phyloP scores from a whole-genome alignment of 148 eudicot genomes.

The Arctostaphylos glauca region DNA sequence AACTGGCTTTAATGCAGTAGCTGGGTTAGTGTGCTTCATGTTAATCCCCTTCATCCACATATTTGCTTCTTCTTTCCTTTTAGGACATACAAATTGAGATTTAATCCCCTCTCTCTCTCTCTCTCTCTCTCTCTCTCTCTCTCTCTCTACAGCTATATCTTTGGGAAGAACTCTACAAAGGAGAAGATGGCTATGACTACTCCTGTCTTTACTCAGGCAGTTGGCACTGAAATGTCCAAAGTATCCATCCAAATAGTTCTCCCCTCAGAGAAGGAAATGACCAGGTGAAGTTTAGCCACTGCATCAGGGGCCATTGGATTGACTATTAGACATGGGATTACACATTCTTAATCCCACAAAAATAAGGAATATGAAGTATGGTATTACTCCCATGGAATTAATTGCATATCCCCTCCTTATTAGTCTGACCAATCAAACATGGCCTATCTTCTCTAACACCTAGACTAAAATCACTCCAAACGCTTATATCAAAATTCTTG shows the following conservation, averaged over 20 bases:
- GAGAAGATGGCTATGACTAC: constrained; percentile 96
- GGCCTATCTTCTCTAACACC: constrained; percentile 5
- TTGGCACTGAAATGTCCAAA: neutral
- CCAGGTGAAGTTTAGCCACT: neutral
- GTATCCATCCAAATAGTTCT: constrained; percentile 5
- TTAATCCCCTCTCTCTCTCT: constrained; percentile 47
- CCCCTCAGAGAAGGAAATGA: neutral
- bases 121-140: neutral
- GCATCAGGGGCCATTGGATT: neutral
- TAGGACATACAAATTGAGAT: too few relatives aligned
- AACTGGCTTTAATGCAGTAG: constrained; percentile 70
- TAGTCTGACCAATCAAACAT: neutral
- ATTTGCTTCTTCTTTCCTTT: neutral
- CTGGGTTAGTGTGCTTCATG: constrained; percentile 52
- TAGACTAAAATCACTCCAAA: neutral
- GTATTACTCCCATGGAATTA: too few relatives aligned
- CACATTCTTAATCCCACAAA: neutral
- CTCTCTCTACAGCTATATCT: constrained; percentile 60
- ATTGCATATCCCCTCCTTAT: neutral
- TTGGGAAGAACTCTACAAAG: constrained; percentile 75
- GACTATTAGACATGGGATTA: neutral
- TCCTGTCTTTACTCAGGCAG: constrained; percentile 90
- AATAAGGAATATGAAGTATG: too few relatives aligned
- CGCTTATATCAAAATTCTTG: neutral
- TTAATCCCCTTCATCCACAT: neutral